Evolutionary conservation across 1,284 basidiomycete species (phyloP).

Genomic region (Ganoderma multipileum): DNA sequence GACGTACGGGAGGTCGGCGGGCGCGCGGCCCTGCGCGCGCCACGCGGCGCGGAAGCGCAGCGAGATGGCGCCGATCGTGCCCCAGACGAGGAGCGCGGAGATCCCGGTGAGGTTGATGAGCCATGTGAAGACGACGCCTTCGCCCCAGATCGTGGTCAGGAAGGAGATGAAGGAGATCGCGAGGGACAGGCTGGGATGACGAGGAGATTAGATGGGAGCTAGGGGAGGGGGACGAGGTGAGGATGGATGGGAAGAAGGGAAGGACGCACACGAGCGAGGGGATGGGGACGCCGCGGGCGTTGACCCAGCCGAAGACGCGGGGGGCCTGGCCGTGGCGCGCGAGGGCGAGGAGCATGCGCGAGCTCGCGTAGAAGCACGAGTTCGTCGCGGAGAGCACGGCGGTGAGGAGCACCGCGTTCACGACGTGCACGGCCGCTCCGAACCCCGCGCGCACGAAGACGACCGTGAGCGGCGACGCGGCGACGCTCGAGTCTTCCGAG

Average conservation of each 20-base stretch:
- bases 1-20: slow-evolving; percentile 52
- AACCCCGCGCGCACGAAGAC: slow-evolving; percentile 65
- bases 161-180: slow-evolving; percentile 56
- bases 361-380: slow-evolving; percentile 79
- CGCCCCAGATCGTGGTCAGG: slow-evolving; percentile 61
- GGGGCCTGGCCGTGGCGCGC: slow-evolving; percentile 84
- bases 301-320: slow-evolving; percentile 70
- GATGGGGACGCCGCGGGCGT: slow-evolving; percentile 67
- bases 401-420: slow-evolving; percentile 69
- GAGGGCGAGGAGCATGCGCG: slow-evolving; percentile 83
- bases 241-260: neutral
- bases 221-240: slow-evolving; percentile 11
- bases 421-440: slow-evolving; percentile 59
- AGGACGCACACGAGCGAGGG: slow-evolving; percentile 52
- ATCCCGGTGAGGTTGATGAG: slow-evolving; percentile 73
- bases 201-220: neutral
- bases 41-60: slow-evolving; percentile 58
- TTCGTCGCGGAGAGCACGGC: slow-evolving; percentile 68
- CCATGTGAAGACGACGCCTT: slow-evolving; percentile 62
- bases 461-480: slow-evolving; percentile 63
- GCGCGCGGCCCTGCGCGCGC: slow-evolving; percentile 45
- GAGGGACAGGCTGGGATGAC: slow-evolving; percentile 47
- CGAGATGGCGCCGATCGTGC: slow-evolving; percentile 59
- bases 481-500: slow-evolving; percentile 51
- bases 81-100: slow-evolving; percentile 73